Base-by-base conservation (phyloP, 2,329 filamentous ascomycete species). In the Cladosporium cucumerinum region DNA sequence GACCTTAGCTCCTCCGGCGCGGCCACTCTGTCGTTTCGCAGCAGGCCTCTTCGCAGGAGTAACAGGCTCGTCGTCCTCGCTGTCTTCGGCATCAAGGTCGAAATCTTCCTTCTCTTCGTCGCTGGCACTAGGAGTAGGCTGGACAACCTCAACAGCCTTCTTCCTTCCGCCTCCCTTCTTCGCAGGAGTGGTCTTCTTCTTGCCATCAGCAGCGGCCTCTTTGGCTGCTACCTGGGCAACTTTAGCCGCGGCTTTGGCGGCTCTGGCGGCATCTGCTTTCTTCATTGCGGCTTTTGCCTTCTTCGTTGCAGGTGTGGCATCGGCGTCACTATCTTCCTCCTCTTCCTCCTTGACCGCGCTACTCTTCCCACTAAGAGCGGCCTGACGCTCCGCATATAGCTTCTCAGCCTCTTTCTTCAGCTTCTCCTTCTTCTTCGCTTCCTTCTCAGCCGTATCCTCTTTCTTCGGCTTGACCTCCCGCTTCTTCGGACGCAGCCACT, bases 401-500 rank as follows among this genome's bases (percentile, higher is more conserved):
- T 70, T 69, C 7, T 70, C 69, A 5, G 69, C 70, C 28, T 74
- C 70, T 48, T 71, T 70, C 66, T 74, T 76, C 69, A 65, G 77
- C 75, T 67, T 78, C 76, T 46, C 71, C 57, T 70, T 69, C 28
- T 67, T 69, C 57, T 73, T 71, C 59, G 69, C 68, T 16, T 74
- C 77, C 18, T 54, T 57, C 21, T 60, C 57, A 4, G 28, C 63
- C 2, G 59, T 25, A 10, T 65, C 57, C 6, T 60, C 57, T 23
- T 49, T 26, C 79, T 88, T 75, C 72, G 81, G 82, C 73, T 86
- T 87, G 25, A 86, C 76, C 68, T 89, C 85, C 64, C 87, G 85
- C 80, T 96, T 97, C 77, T 85, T 88, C 0, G 93, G 92, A 63
- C 88, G 84, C 25, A 97, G 79, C 92, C 93, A 97, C 67, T 96